These are phyloP conservation scores for Basidiobolus meristosporus DNA, from an alignment of 371 early-diverging fungal species.

Conservation along the genomic window DNA sequence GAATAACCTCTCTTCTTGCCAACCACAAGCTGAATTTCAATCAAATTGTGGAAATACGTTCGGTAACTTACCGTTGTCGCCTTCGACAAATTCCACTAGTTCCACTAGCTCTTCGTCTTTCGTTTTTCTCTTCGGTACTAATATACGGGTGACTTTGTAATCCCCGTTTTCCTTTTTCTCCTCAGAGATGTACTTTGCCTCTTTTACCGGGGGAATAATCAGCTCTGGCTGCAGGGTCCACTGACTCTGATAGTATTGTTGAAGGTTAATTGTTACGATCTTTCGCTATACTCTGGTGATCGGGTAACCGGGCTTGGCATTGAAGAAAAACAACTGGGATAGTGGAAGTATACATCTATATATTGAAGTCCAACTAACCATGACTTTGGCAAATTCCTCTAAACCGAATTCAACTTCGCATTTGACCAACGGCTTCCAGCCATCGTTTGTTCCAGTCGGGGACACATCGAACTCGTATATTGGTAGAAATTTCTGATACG, in stretches of 20 bases:
- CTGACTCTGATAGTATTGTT: conserved; percentile 12
- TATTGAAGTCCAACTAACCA: too few relatives aligned
- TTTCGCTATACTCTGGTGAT: too few relatives aligned
- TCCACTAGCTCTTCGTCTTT: too few relatives aligned
- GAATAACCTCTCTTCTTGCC: conserved; percentile 4
- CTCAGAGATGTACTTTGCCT: conserved; percentile 23
- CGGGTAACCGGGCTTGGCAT: too few relatives aligned
- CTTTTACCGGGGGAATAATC: conserved; percentile 46
- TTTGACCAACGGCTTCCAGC: too few relatives aligned
- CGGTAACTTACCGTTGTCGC: not conserved
- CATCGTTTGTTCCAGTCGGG: too few relatives aligned
- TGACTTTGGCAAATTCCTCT: too few relatives aligned
- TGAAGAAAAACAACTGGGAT: too few relatives aligned
- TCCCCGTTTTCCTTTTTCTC: not conserved
- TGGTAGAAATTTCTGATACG: too few relatives aligned
- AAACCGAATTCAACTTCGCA: too few relatives aligned
- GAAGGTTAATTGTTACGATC: not conserved
- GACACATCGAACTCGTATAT: too few relatives aligned
- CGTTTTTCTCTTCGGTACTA: conserved; percentile 4
- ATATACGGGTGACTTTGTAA: not conserved
- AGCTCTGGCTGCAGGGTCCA: conserved; percentile 47
- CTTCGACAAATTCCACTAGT: not conserved
- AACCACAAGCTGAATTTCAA: not conserved
- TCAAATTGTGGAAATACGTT: not conserved
- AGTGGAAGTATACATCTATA: too few relatives aligned